Percentiles rank a stretch among this genome's conserved stretches.
Conservation (phyloP, 768 basidiomycete species). For the Arthromyces matolae region DNA sequence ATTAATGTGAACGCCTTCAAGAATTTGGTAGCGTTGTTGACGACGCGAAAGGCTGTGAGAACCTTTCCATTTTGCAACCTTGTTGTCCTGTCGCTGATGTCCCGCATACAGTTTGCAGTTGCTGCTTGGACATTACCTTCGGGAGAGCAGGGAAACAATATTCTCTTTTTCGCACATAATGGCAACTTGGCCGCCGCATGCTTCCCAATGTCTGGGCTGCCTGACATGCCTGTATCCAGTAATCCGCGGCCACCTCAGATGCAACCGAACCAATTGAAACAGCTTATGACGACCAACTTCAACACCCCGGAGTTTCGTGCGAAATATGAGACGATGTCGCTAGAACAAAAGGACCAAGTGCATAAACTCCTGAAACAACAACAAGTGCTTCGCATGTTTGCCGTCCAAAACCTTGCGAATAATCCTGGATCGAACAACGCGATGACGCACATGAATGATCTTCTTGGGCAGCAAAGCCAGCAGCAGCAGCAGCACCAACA, state of each 20-base stretch:
- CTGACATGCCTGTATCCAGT: conserved; percentile 32
- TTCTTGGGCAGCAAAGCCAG: conserved; percentile 9
- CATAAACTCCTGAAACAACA: conserved; percentile 17
- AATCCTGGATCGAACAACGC: conserved; percentile 4
- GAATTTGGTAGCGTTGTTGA: conserved; percentile 39
- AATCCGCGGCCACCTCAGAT: neutral
- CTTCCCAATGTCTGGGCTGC: conserved; percentile 38
- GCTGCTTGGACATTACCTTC: conserved; percentile 34
- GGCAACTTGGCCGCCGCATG: conserved; percentile 27
- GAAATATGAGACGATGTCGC: conserved; percentile 22
- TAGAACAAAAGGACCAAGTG: conserved; percentile 22
- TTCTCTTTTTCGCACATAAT: conserved; percentile 36
- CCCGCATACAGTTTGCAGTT: conserved; percentile 20
- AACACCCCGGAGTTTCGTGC: conserved; percentile 15
- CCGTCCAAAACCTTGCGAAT: neutral
- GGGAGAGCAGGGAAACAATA: conserved; percentile 30
- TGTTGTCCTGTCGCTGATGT: neutral
- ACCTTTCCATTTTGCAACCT: neutral
- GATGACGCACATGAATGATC: conserved; percentile 10
- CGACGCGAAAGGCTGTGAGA: conserved; percentile 43
- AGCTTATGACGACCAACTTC: no score
- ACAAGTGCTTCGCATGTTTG: conserved; percentile 5
- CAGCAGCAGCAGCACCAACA: conserved; percentile 23
- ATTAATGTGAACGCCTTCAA: conserved; percentile 42
- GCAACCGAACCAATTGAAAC: neutral